A percentile compares a stretch with the other conserved stretches of the same genome.
Conservation (phyloP, 225 moss, liverwort and hornwort genomes). For the Asterella californica region DNA sequence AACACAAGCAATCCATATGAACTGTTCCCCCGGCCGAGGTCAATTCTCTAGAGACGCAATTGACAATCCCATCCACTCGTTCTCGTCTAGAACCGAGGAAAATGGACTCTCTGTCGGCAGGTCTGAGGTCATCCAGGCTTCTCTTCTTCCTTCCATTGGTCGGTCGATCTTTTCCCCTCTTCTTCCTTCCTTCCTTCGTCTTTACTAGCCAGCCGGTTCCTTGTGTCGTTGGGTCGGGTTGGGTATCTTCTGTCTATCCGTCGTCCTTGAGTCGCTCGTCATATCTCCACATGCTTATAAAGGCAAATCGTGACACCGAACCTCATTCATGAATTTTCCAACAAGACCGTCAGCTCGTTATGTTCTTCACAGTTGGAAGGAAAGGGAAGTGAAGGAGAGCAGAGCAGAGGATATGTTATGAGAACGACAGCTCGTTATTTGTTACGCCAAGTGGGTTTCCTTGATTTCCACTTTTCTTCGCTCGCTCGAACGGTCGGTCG, state of each 20-base stretch:
- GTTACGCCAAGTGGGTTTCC: background rate
- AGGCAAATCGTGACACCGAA: background rate
- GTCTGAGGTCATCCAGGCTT: background rate
- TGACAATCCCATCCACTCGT: background rate
- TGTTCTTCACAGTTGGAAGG: background rate
- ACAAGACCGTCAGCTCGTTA: background rate
- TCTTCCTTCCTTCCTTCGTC: background rate
- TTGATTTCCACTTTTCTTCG: no score
- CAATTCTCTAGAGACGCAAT: background rate
- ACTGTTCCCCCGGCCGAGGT: background rate
- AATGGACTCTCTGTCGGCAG: background rate
- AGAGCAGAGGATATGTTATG: no score
- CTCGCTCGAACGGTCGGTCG: no score
- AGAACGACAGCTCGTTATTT: background rate
- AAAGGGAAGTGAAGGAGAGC: no score
- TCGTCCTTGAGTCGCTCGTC: no score
- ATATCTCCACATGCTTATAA: no score
- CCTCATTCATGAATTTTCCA: background rate
- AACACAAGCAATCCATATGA: background rate
- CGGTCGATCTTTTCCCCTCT: no score
- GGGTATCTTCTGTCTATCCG: background rate
- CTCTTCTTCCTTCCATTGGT: no score
- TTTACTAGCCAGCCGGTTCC: background rate
- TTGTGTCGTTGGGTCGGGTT: background rate
- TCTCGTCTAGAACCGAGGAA: background rate